These are phyloP conservation scores for Apiospora rasikravindrae DNA, from an alignment of 2,329 filamentous ascomycete species.

Conservation along the genomic window DNA sequence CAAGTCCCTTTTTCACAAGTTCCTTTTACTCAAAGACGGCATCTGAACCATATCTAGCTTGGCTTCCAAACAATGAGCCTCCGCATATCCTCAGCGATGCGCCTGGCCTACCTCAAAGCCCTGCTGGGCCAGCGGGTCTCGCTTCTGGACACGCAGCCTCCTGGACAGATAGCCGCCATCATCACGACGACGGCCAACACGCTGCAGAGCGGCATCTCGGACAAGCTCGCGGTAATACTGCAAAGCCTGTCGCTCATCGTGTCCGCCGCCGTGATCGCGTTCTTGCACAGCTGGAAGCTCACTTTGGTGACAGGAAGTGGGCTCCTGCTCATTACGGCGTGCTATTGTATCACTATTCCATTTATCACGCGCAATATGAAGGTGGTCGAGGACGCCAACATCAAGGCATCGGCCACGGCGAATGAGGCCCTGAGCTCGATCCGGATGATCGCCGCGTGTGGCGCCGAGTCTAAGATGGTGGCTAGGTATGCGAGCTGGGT, in stretches of 20 bases:
- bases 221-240: conserved; percentile 63
- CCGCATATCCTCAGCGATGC: conserved; percentile 63
- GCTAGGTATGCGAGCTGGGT: conserved; percentile 60
- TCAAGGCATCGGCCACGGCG: conserved; percentile 62
- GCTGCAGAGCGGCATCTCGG: conserved; percentile 67
- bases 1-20: background rate
- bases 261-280: conserved; percentile 59
- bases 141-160: conserved; percentile 68
- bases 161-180: conserved; percentile 64
- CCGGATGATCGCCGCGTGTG: conserved; percentile 66
- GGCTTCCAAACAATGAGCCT: conserved; percentile 66
- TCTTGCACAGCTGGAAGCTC: conserved; percentile 62
- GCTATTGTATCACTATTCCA: conserved; percentile 57
- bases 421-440: conserved; percentile 65
- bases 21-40: background rate
- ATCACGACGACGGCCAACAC: conserved; percentile 68
- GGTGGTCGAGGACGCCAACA: conserved; percentile 57
- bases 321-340: conserved; percentile 60
- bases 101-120: conserved; percentile 68
- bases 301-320: conserved; percentile 63
- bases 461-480: conserved; percentile 60
- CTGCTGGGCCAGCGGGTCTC: conserved; percentile 70
- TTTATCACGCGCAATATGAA: conserved; percentile 60
- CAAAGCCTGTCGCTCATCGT: conserved; percentile 60
- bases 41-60: conserved; percentile 42